Evolutionary conservation across 2,329 filamentous ascomycete genomes (phyloP).

Genomic region (Penicillium sp.): DNA sequence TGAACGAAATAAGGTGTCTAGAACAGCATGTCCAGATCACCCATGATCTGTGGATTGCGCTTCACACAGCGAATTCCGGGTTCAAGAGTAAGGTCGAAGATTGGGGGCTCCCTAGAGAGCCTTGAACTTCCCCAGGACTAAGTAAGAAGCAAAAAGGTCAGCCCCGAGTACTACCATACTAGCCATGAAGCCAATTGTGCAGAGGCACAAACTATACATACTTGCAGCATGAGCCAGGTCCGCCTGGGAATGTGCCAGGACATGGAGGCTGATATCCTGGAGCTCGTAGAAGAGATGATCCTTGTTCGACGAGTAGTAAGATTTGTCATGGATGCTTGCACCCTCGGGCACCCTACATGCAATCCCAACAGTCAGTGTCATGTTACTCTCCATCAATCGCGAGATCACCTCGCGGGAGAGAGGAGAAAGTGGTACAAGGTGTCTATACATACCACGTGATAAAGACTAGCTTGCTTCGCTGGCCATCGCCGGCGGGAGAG

Average conservation of each 20-base stretch:
- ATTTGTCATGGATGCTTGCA: slow-evolving; percentile 16
- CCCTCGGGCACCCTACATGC: slow-evolving; percentile 16
- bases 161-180: neutral
- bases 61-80: neutral
- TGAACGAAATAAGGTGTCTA: neutral
- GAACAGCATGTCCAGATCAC: neutral
- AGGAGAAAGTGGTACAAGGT: neutral
- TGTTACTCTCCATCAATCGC: neutral
- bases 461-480: slow-evolving; percentile 18
- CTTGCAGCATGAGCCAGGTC: slow-evolving; percentile 16
- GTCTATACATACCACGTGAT: slow-evolving; percentile 19
- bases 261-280: slow-evolving; percentile 21
- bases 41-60: neutral
- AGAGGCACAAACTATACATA: slow-evolving; percentile 8
- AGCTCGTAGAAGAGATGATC: slow-evolving; percentile 17
- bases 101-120: slow-evolving; percentile 6
- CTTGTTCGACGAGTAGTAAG: slow-evolving; percentile 20
- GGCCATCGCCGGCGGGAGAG: slow-evolving; percentile 12
- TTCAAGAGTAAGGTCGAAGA: neutral
- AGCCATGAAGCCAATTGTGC: neutral
- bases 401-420: neutral
- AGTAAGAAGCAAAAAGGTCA: neutral
- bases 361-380: slow-evolving; percentile 1
- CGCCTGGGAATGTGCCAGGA: slow-evolving; percentile 16
- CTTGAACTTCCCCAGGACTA: slow-evolving; percentile 20